Conservation (phyloP, 495 filamentous ascomycete genomes). For the Aspergillus baeticus region DNA sequence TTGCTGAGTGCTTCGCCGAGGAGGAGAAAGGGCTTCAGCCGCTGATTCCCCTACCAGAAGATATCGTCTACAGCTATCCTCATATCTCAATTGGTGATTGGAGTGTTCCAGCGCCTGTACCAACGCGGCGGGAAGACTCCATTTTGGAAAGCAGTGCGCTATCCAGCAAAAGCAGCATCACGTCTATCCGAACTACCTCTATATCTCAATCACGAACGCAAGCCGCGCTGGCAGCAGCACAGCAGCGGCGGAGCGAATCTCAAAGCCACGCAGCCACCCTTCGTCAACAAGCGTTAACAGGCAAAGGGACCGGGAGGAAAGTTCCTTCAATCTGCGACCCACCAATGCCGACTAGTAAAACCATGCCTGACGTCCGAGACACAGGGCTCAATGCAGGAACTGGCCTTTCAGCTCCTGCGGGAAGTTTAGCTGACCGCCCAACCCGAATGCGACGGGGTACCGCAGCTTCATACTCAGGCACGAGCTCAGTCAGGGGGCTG, state of each 20-base stretch:
- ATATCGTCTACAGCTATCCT: constrained; percentile 63
- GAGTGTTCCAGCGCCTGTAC: constrained; percentile 35
- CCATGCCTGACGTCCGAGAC: constrained; percentile 23
- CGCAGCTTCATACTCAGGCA: constrained; percentile 37
- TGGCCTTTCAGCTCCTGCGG: constrained; percentile 18
- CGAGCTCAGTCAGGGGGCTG: constrained; percentile 29
- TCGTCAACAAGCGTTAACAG: constrained; percentile 43
- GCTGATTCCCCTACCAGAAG: constrained; percentile 63
- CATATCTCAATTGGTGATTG: constrained; percentile 40
- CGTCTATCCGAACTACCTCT: constrained; percentile 26
- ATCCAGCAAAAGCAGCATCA: constrained; percentile 29
- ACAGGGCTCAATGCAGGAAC: constrained; percentile 9
- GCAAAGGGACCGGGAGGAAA: constrained; percentile 29
- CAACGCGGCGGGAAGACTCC: constrained; percentile 28
- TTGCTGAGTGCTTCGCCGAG: constrained; percentile 68
- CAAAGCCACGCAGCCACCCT: constrained; percentile 50
- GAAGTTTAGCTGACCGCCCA: constrained; percentile 44
- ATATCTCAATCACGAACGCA: constrained; percentile 37
- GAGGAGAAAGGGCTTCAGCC: constrained; percentile 69
- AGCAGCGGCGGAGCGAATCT: constrained; percentile 39
- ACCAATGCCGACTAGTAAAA: constrained; percentile 12
- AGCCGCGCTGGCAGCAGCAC: constrained; percentile 41
- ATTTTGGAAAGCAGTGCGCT: constrained; percentile 31
- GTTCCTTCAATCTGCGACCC: constrained; percentile 32
- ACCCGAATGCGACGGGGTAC: constrained; percentile 40